Percentiles rank a stretch among this genome's conserved stretches.
These are phyloP conservation scores for Erythrophleum fordii DNA, from an alignment of 306 rosid genomes.

Conservation along the genomic window DNA sequence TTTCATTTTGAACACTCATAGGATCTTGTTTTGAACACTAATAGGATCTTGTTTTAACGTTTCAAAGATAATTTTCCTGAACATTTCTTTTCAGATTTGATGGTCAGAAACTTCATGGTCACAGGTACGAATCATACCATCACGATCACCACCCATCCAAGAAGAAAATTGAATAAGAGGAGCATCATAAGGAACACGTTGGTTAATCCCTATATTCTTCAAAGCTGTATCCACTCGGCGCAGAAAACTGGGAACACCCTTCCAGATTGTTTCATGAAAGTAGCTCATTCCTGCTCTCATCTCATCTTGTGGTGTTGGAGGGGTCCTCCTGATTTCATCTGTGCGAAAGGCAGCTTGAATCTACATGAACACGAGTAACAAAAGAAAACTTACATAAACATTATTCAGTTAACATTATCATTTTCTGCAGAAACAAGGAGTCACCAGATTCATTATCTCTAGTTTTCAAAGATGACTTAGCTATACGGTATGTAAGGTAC, in stretches of 20 bases:
- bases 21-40: too few relatives aligned
- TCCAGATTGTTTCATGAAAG: conserved; percentile 92
- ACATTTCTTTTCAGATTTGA: too few relatives aligned
- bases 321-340: conserved; percentile 83
- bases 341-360: conserved; percentile 97
- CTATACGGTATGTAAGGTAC: too few relatives aligned
- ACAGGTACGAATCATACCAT: conserved; percentile 59
- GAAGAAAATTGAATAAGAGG: conserved; percentile 90
- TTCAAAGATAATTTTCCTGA: too few relatives aligned
- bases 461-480: too few relatives aligned
- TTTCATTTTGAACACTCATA: too few relatives aligned
- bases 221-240: conserved; percentile 91
- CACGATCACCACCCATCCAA: conserved; percentile 99
- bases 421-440: background rate
- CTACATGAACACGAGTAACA: conserved; percentile 45
- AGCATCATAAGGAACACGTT: conserved; percentile 86
- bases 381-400: background rate
- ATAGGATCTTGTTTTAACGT: too few relatives aligned
- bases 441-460: too few relatives aligned
- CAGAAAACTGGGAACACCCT: conserved; percentile 82
- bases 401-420: background rate
- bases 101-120: too few relatives aligned
- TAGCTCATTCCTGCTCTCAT: conserved; percentile 98
- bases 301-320: conserved; percentile 97
- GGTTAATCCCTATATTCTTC: conserved; percentile 77